Conservation (phyloP, 2,329 filamentous ascomycete genomes). For the Cryphonectria parasitica region DNA sequence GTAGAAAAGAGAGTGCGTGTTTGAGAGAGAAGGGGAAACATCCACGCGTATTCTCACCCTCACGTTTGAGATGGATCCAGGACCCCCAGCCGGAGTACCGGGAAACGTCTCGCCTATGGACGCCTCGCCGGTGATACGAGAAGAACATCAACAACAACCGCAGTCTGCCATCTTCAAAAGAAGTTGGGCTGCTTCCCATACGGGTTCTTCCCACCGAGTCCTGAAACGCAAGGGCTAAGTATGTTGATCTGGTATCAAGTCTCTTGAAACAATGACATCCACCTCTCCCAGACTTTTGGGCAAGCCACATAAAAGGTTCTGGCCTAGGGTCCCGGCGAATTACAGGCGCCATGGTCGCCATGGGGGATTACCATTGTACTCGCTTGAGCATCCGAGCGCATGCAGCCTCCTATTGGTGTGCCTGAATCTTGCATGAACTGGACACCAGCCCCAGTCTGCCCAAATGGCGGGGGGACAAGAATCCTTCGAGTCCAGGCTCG, state of each 20-base stretch:
- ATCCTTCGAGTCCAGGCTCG: not conserved
- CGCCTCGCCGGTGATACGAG: slow-evolving; percentile 19
- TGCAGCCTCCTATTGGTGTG: slow-evolving; percentile 15
- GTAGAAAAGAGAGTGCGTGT: not conserved
- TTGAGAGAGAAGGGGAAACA: slow-evolving; percentile 2
- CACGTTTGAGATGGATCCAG: slow-evolving; percentile 15
- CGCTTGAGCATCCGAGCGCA: slow-evolving; percentile 14
- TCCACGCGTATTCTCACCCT: slow-evolving; percentile 25
- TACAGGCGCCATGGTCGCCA: not conserved
- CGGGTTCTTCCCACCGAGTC: slow-evolving; percentile 8
- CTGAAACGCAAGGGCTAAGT: slow-evolving; percentile 29
- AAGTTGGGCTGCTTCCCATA: not conserved
- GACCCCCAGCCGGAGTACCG: slow-evolving; percentile 13
- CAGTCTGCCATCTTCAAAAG: not conserved
- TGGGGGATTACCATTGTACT: not conserved
- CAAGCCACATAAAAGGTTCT: slow-evolving; percentile 21
- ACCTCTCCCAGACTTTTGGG: slow-evolving; percentile 15
- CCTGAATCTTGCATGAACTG: slow-evolving; percentile 28
- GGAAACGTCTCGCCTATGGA: slow-evolving; percentile 20
- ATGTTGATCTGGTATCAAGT: slow-evolving; percentile 24
- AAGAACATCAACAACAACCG: slow-evolving; percentile 7
- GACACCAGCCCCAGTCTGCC: not conserved
- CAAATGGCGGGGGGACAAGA: not conserved
- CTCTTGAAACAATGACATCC: slow-evolving; percentile 29
- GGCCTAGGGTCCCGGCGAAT: not conserved